Evolutionary conservation across 208 protist species (phyloP).

Genomic region (Crithidia mellificae): DNA sequence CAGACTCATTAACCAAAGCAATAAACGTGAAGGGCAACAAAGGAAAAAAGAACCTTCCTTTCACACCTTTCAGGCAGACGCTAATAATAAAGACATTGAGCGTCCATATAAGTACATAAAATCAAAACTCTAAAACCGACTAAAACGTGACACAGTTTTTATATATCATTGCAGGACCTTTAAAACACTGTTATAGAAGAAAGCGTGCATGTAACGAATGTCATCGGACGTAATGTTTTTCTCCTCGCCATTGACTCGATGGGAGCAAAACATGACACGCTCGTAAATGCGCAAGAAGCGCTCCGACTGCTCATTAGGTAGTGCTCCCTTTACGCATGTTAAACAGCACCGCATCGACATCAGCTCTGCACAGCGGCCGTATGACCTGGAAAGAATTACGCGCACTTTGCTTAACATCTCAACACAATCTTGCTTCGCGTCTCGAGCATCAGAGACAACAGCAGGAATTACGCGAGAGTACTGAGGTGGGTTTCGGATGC

Average conservation of each 20-base stretch:
- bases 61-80: too few species aligned
- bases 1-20: too few species aligned
- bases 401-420: conserved; percentile 80
- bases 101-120: too few species aligned
- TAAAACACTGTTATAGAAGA: conserved; percentile 85
- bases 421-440: conserved; percentile 68
- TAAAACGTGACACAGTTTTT: not conserved
- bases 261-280: conserved; percentile 69
- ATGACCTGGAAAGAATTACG: conserved; percentile 43
- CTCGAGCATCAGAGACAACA: conserved; percentile 66
- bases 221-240: conserved; percentile 71
- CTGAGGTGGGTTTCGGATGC: conserved; percentile 65
- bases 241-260: conserved; percentile 60
- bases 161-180: conserved; percentile 68
- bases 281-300: conserved; percentile 84
- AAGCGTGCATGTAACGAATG: conserved; percentile 88
- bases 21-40: too few species aligned
- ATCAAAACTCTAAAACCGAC: not conserved
- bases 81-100: too few species aligned
- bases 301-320: conserved; percentile 57
- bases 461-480: conserved; percentile 61
- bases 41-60: too few species aligned
- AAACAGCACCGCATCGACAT: conserved; percentile 91
- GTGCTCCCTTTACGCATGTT: conserved; percentile 71
- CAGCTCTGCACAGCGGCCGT: conserved; percentile 60